Evolutionary conservation across 2,329 filamentous ascomycete genomes (phyloP), one percentile per base, ranked within the genome.

Genomic region (Pyrenophora seminiperda): DNA sequence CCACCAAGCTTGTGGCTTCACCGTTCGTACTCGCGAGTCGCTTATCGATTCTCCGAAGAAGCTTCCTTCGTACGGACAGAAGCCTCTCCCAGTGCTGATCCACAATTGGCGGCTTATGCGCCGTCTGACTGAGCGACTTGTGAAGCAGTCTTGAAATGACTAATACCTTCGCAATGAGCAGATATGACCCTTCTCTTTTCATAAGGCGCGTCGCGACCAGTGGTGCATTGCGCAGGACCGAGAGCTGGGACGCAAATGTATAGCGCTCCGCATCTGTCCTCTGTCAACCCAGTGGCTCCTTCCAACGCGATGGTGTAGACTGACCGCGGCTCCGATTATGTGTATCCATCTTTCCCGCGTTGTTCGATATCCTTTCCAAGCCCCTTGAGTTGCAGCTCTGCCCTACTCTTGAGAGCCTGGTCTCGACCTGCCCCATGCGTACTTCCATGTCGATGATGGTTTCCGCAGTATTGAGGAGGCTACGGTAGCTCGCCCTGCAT

Each of bases 381-480:
- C 86, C 79, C 43, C 81, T 77, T 30, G 90, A 83, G 42, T 92
- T 91, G 73, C 93, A 97, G 48, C 84, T 83, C 33, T 83, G 83
- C 37, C 90, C 90, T 76, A 96, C 87, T 51, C 80, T 80, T 13
- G 82, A 82, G 42, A 97, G 80, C 30, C 86, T 83, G 4, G 79
- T 77, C 72, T 96, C 91, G 13, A 91, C 87, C 10, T 79, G 76
- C 53, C 87, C 83, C 76, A 94, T 93, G 68, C 93, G 86, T 31
- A 75, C 75, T 60, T 90, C 88, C 90, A 97, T 96, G 53, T 86
- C 83, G 46, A 97, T 88, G 60, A 97, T 97, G n/a, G 87, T 87
- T 75, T 97, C 92, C 46, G 93, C 93, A 0, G 93, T 97, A 43
- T 90, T 90, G 19, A 97, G 84, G 7, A 97, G 84, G 64, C 94